Evolutionary conservation across 768 basidiomycete genomes (phyloP).

Genomic region (Rhodotorula diobovata): DNA sequence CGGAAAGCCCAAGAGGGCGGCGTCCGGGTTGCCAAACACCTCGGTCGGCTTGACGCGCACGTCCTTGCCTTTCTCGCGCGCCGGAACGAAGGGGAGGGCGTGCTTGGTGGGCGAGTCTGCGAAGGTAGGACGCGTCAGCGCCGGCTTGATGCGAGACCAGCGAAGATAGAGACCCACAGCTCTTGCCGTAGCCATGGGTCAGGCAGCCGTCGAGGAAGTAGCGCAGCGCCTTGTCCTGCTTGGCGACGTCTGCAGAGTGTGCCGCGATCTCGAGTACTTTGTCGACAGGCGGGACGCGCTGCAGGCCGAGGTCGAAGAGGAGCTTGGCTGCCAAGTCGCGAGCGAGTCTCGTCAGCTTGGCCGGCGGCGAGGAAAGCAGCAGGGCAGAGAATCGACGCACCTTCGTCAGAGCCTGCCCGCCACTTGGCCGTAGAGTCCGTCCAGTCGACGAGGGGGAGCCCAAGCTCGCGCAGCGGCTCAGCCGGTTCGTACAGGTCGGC

Average conservation of each 20-base stretch:
- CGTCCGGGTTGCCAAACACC: slow-evolving; percentile 67
- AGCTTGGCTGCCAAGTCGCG: slow-evolving; percentile 62
- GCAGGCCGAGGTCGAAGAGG: slow-evolving; percentile 57
- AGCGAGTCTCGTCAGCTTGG: not conserved
- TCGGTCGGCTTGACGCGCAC: slow-evolving; percentile 52
- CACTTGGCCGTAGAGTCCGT: slow-evolving; percentile 64
- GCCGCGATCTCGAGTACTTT: slow-evolving; percentile 67
- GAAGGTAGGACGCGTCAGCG: too few relatives aligned
- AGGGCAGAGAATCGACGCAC: slow-evolving; percentile 48
- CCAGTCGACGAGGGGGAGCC: slow-evolving; percentile 84
- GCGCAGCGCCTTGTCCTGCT: slow-evolving; percentile 63
- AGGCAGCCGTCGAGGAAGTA: slow-evolving; percentile 75
- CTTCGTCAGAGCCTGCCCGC: slow-evolving; percentile 79
- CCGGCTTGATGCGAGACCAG: slow-evolving; percentile 56
- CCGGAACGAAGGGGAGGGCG: slow-evolving; percentile 72
- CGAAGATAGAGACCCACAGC: slow-evolving; percentile 46
- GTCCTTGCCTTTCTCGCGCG: slow-evolving; percentile 56
- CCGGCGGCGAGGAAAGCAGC: not conserved
- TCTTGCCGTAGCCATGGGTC: slow-evolving; percentile 51
- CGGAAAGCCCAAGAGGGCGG: slow-evolving; percentile 70
- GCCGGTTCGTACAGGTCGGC: slow-evolving; percentile 79
- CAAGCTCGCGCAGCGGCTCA: slow-evolving; percentile 64
- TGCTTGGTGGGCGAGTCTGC: slow-evolving; percentile 50
- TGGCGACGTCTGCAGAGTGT: slow-evolving; percentile 49
- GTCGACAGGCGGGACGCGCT: slow-evolving; percentile 62